Evolutionary conservation across 2,329 filamentous ascomycete genomes (phyloP), one percentile per base, ranked within the genome.

Genomic region (Aspergillus sp.): DNA sequence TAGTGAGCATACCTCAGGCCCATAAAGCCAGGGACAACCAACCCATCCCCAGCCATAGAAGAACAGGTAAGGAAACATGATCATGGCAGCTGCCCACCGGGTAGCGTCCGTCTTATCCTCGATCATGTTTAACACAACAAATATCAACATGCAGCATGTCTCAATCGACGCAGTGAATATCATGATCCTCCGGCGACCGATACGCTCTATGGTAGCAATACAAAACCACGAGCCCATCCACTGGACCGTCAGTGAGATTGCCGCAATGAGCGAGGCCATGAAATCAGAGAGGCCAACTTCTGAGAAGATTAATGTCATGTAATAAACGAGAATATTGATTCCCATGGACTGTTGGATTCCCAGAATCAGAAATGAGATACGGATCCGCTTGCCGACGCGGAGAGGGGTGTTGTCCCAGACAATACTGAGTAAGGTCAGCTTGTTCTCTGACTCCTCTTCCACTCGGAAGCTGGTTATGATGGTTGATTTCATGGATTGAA

Each of bases 311-410:
- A 60, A 56, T 9, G 68, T 71, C n/a, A 51, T 63, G 60, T 69
- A 71, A 56, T 71, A 73, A 3, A 71, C 65, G 24, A 68, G 54
- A 30, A 72, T 65, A 48, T 73, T 72, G 56, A 72, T 71, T 11
- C 69, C 69, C 48, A 72, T 65, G 55, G 69, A 69, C 41, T 72
- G 67, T 30, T 62, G 55, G 18, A 62, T 56, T 3, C 59, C 58
- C 12, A 68, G 61, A 38, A 76, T 71, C 53, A 75, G 55, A 61
- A 74, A 76, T 5, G 71, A 71, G 5, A 74, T 75, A 5, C 74
- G 65, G 11, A 76, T 64, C 7, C 74, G 70, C 6, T 71, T 66
- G n/a, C 72, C 73, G 12, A 70, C 70, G 55, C 69, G 64, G 2
- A 75, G 62, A 42, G 73, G 69, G 3, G 66, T 71, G 49, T 63